These are phyloP conservation scores for Sporothrix brasiliensis DNA, from an alignment of 2,329 filamentous ascomycete species.

Conservation along the genomic window DNA sequence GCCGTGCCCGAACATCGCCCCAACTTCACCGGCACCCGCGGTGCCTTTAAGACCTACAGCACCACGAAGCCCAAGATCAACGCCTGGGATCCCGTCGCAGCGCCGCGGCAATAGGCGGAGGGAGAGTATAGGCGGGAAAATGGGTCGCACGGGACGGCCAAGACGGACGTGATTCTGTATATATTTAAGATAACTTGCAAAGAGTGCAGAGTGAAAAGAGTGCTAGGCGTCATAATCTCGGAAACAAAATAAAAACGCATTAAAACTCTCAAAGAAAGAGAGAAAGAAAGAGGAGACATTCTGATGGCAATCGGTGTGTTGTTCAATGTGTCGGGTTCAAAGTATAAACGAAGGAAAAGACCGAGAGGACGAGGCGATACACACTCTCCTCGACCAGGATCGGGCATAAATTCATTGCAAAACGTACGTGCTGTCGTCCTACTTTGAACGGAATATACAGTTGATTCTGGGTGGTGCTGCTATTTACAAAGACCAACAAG, in stretches of 20 bases:
- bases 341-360: not conserved
- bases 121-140: not conserved
- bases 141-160: no score
- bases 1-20: slow-evolving; percentile 71
- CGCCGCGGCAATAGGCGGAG: slow-evolving; percentile 38
- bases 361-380: not conserved
- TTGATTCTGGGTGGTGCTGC: not conserved
- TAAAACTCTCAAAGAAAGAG: not conserved
- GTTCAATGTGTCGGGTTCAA: no score
- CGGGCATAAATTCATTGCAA: not conserved
- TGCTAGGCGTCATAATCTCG: not conserved
- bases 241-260: slow-evolving; percentile 10
- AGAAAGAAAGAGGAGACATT: not conserved
- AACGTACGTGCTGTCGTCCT: no score
- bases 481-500: not conserved
- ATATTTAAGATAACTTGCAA: not conserved
- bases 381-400: no score
- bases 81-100: slow-evolving; percentile 44
- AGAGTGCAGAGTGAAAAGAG: not conserved
- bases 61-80: slow-evolving; percentile 60
- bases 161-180: not conserved
- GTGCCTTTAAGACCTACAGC: slow-evolving; percentile 89
- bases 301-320: no score
- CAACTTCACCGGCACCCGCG: slow-evolving; percentile 74
- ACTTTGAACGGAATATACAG: not conserved